phyloP scores from a whole-genome alignment of 2,329 filamentous ascomycete genomes.

The Colletotrichum viniferum region DNA sequence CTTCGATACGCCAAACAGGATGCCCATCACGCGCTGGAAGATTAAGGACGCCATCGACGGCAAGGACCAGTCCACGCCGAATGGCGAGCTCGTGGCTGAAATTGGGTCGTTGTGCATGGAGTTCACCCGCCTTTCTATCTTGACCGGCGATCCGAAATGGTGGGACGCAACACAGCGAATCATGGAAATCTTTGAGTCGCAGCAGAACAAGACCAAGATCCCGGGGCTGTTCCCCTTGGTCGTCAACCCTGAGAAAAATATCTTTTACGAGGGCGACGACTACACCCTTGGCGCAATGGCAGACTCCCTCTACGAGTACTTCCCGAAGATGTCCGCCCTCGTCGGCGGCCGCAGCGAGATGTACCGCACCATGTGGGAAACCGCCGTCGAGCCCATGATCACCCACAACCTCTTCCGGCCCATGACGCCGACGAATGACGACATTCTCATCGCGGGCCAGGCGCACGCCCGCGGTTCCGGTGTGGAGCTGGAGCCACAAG shows the following conservation, averaged over 20 bases:
- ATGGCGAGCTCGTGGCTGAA: slow-evolving; percentile 56
- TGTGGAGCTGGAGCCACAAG: slow-evolving; percentile 44
- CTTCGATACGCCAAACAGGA: slow-evolving; percentile 53
- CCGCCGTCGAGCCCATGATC: slow-evolving; percentile 62
- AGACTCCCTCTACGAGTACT: slow-evolving; percentile 64
- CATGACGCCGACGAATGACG: slow-evolving; percentile 62
- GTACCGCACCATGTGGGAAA: slow-evolving; percentile 69
- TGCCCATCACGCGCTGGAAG: slow-evolving; percentile 41
- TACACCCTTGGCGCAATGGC: slow-evolving; percentile 59
- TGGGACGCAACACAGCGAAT: slow-evolving; percentile 79
- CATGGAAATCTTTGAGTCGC: slow-evolving; percentile 69
- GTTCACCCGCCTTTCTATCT: slow-evolving; percentile 73
- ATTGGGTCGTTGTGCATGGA: slow-evolving; percentile 73
- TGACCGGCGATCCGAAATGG: slow-evolving; percentile 73
- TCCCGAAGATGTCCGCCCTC: slow-evolving; percentile 67
- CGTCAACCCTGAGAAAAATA: slow-evolving; percentile 62
- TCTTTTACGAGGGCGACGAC: slow-evolving; percentile 37
- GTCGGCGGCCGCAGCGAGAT: slow-evolving; percentile 65
- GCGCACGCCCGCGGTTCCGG: slow-evolving; percentile 39
- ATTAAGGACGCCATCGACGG: slow-evolving; percentile 28
- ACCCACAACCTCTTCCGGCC: slow-evolving; percentile 73
- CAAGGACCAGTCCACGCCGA: not conserved
- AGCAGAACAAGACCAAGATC: slow-evolving; percentile 71
- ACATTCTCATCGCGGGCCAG: slow-evolving; percentile 67
- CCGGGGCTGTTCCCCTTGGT: slow-evolving; percentile 78